Evolutionary conservation across 1,139 yeast species (phyloP), one percentile per base, ranked within the genome.

Genomic region (Pichia sp.): DNA sequence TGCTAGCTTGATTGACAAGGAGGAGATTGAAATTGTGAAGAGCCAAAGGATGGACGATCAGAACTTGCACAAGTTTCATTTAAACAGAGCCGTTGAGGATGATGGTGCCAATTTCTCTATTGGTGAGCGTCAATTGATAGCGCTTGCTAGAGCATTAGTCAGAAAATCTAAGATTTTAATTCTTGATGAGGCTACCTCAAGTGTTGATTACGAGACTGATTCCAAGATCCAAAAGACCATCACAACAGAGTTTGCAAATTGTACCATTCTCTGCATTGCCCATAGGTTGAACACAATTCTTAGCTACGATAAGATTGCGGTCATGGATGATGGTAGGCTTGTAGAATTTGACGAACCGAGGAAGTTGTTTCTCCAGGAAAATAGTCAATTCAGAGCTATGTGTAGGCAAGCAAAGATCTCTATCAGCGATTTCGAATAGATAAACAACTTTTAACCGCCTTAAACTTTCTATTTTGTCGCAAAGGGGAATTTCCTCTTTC

Each of bases 181-280:
- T 40, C 56, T 72, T 37, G 77, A 72, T 51, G 77, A 72, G 53
- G 77, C 77, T 15, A 72, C 78, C 1, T 66, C 74, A 2, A 67
- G 74, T 14, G 77, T 72, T 35, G 77, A 72, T 53, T 72, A 68
- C 48, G 72, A 67, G 46, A 72, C 78, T 3, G 77, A 72, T 51
- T 52, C 66, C 7, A 67, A 62, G 46, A 71, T 72, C 42, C 77
- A 72, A 48, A 46, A 55, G 6, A 71, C 77, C 11, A 69, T 72
- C 38, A 62, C 60, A 1, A 49, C 47, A 6, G 76, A 72, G 48
- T 72, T 72, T 42, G 39, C 56, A 5, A 54, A 63, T 17, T 68
- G 75, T 46, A 70, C 77, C 0, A 69, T 72, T 28, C 57, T 72
- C 44, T 71, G 77, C 54, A 71, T 72, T 54, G 78, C 78, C 4